These are phyloP conservation scores for Penicillium robsamsonii DNA, from an alignment of 495 filamentous ascomycete genomes.

Conservation along the genomic window DNA sequence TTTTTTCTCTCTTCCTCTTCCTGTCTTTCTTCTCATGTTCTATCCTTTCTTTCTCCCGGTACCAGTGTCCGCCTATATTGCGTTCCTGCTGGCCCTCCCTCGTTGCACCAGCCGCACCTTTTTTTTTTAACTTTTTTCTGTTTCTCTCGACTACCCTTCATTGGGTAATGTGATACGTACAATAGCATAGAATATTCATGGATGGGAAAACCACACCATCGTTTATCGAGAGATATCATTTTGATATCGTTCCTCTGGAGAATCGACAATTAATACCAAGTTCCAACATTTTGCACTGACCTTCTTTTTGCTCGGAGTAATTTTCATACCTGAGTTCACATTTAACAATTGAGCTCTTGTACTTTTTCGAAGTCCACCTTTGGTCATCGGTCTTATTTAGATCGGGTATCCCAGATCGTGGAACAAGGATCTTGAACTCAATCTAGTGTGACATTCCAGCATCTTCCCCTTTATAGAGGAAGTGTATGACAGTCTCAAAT, in stretches of 20 bases:
- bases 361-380: background rate
- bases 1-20: conserved; percentile 7
- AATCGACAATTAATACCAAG: conserved; percentile 16
- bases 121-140: conserved; percentile 21
- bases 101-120: conserved; percentile 31
- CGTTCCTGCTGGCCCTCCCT: conserved; percentile 25
- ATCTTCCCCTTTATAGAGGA: background rate
- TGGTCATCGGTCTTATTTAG: background rate
- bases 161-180: conserved; percentile 36
- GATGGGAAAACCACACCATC: conserved; percentile 32
- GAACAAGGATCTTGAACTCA: background rate
- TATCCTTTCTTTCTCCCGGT: conserved; percentile 20
- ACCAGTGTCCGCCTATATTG: conserved; percentile 28
- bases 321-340: background rate
- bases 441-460: background rate
- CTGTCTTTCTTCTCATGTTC: conserved; percentile 12
- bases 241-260: conserved; percentile 15
- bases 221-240: conserved; percentile 21
- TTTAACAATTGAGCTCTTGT: background rate
- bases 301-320: background rate
- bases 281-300: conserved; percentile 1
- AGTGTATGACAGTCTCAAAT: background rate
- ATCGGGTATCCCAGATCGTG: background rate
- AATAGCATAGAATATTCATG: conserved; percentile 36
- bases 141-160: conserved; percentile 18